Evolutionary conservation across 495 filamentous ascomycete species (phyloP).

Genomic region (Jackrogersella multiformis): DNA sequence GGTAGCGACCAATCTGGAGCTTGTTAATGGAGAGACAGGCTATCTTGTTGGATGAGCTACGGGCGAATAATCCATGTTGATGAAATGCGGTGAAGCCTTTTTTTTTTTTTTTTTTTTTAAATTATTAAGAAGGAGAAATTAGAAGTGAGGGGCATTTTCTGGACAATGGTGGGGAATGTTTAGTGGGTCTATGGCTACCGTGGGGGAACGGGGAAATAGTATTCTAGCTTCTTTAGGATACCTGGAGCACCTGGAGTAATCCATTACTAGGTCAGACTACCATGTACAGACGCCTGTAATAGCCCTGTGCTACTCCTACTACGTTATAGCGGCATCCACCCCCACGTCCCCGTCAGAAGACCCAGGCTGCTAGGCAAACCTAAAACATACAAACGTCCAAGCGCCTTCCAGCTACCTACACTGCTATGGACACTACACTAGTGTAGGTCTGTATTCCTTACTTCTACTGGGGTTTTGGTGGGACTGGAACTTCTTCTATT

Average conservation of each 20-base stretch:
- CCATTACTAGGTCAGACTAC: not conserved
- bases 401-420: too few relatives aligned
- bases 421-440: constrained; percentile 14
- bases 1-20: constrained; percentile 15
- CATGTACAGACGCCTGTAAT: not conserved
- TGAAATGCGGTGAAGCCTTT: constrained; percentile 40
- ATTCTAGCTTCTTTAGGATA: not conserved
- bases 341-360: constrained; percentile 18
- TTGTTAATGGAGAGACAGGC: not conserved
- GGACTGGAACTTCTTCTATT: constrained; percentile 1
- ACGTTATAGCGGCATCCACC: constrained; percentile 6
- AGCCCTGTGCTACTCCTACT: constrained; percentile 2
- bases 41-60: constrained; percentile 18
- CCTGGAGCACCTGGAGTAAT: constrained; percentile 7
- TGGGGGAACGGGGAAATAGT: constrained; percentile 21
- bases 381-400: constrained; percentile 25
- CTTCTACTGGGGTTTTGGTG: constrained; percentile 8
- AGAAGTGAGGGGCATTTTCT: constrained; percentile 23
- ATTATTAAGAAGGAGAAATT: constrained; percentile 16
- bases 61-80: constrained; percentile 27
- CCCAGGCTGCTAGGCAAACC: not conserved
- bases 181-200: not conserved
- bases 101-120: constrained; percentile 5
- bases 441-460: constrained; percentile 23
- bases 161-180: constrained; percentile 7